Base-by-base conservation (phyloP, 2,329 filamentous ascomycete species). In the Pleurostoma richardsiae region DNA sequence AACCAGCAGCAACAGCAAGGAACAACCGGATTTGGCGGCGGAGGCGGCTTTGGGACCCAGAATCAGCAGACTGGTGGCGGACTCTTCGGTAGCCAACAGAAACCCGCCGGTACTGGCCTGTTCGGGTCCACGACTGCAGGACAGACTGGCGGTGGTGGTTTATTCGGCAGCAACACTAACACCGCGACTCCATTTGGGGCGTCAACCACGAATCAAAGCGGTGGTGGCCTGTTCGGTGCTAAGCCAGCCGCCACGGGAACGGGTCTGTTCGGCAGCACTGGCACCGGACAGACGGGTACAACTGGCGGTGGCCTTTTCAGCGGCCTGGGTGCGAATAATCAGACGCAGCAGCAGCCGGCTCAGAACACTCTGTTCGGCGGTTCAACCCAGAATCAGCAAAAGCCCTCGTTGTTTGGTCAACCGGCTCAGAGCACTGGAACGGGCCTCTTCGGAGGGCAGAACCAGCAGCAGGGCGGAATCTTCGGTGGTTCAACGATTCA, bases 371-470 rank as follows among this genome's bases (percentile, higher is more conserved):
- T 84, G 5, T 82, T 83, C 52, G 73, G 76, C 10, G 59, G 57
- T 33, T 54, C 73, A 61, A 74, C 64, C 41, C 77, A 80, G 55
- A 72, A 71, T 57, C 72, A 77, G 54, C 69, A 74, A 46, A 81
- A 80, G 55, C 74, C 80, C 4, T 69, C 72, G n/a, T 56, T 82
- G 10, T 83, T 84, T 51, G 77, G 74, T 11, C 63, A 66, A 5
- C 60, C 63, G 43, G 56, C 72, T 42, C 71, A 73, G 43, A 55
- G 67, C 30, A 56, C 70, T 10, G 70, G 73, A 5, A 67, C 68
- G 40, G 66, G 80, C 39, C 57, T 86, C 4, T 87, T 88, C 53
- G 77, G 77, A 2, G 61, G 56, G 41, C 70, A 68, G 46, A 69
- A 63, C 46, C 70, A 64, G 54, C 72, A 79, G 54, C 71, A 70